Base-by-base conservation (phyloP, 441 rosid species). In the Jatropha multifida region DNA sequence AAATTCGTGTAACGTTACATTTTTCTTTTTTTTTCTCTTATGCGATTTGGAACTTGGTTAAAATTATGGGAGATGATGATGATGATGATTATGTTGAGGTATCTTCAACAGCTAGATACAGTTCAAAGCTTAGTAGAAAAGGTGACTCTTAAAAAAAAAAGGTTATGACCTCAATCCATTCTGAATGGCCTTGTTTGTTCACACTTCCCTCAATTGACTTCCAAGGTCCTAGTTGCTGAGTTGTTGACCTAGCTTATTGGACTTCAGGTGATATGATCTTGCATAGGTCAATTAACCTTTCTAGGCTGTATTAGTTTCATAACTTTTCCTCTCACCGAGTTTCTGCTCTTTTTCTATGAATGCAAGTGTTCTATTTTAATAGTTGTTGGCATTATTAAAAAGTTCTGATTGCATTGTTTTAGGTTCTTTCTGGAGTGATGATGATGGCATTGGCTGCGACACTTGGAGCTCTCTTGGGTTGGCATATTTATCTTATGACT, bases 401-500 rank as follows among this genome's bases (percentile, higher is more conserved):
- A 41, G 10, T 41, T 26, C 56, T 56, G 51, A 8, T 56, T 56
- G 61, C 27, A 49, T 42, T 61, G 4, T 71, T 71, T 62, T 78
- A 88, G 93, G 64, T 77, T 70, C 37, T 74, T 63, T 88, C 55
- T 61, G 89, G 91, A 27, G 41, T 32, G 67, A 42, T 81, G 77
- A 74, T 81, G 85, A n/a, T 78, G 69, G 78, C 69, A 58, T 74
- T 88, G 83, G 74, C 81, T 65, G 55, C 71, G 38, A 80, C 78
- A 4, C 77, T 89, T 63, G 90, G 85, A 72, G 81, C 85, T 73
- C 83, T 89, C 51, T 75, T 87, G 76, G 88, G 83, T 66, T 88
- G 88, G 89, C 90, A 89, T 77, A 75, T 85, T 71, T 89, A 86
- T 78, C 89, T 89, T 40, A 63, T 81, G 60, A 58, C 80, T 74